phyloP scores from a whole-genome alignment of 106 monocot genomes.

The Ottelia alismoides region DNA sequence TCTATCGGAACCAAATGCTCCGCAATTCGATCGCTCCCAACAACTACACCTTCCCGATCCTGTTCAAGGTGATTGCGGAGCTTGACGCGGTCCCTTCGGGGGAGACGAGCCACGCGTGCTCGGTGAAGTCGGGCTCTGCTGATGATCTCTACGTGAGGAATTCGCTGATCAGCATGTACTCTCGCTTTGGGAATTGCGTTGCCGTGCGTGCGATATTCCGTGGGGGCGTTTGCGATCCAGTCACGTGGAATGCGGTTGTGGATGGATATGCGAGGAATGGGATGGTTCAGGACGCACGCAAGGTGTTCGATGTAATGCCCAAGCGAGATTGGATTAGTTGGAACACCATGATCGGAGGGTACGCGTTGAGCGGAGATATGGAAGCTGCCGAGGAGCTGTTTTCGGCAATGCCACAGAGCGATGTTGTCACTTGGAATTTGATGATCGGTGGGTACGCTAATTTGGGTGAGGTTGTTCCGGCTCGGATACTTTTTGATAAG shows the following conservation, averaged over 20 bases:
- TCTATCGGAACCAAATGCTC: slow-evolving; percentile 14
- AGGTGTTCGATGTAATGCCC: slow-evolving; percentile 41
- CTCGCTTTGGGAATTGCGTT: slow-evolving; percentile 16
- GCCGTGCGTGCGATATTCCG: slow-evolving; percentile 21
- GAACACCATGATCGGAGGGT: slow-evolving; percentile 48
- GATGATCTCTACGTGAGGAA: slow-evolving; percentile 37
- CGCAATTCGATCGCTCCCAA: slow-evolving; percentile 14
- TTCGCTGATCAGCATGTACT: slow-evolving; percentile 48
- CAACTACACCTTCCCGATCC: slow-evolving; percentile 48
- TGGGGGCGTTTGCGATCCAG: slow-evolving; percentile 9
- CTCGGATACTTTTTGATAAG: slow-evolving; percentile 35
- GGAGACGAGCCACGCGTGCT: slow-evolving; percentile 13
- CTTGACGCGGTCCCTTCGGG: slow-evolving; percentile 11
- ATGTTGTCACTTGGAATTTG: slow-evolving; percentile 51
- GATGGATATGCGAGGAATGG: slow-evolving; percentile 34
- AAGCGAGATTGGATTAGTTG: slow-evolving; percentile 38
- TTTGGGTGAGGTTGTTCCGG: slow-evolving; percentile 11
- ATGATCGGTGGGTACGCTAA: slow-evolving; percentile 44
- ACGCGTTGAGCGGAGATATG: slow-evolving; percentile 28
- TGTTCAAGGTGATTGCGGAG: slow-evolving; percentile 27
- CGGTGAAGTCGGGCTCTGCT: slow-evolving; percentile 19
- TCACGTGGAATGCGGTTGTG: slow-evolving; percentile 50
- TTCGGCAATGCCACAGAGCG: slow-evolving; percentile 33
- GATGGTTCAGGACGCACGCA: slow-evolving; percentile 14
- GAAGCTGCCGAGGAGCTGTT: slow-evolving; percentile 33